phyloP scores from a whole-genome alignment of 257 asterid species.

The Nyctanthes arbortristis region DNA sequence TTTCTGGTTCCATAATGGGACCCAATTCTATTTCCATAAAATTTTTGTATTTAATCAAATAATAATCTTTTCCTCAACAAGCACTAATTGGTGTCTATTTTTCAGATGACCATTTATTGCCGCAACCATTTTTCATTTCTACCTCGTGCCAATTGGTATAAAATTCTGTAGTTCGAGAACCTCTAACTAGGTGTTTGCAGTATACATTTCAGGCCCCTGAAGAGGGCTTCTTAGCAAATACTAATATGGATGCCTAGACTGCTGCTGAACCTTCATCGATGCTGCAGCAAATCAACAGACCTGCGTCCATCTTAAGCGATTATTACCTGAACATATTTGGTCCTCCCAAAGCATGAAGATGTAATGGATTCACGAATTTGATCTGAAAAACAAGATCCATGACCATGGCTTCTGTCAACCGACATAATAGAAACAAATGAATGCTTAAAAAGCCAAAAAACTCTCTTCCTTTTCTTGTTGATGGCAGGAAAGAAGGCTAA shows the following conservation, averaged over 20 bases:
- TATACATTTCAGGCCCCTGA: neutral
- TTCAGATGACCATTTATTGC: neutral
- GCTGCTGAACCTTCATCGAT: neutral
- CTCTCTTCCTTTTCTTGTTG: no score
- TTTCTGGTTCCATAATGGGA: no score
- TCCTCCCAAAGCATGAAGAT: neutral
- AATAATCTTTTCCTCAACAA: no score
- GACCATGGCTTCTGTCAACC: no score
- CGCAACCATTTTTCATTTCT: neutral
- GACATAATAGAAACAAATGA: no score
- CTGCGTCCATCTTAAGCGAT: neutral
- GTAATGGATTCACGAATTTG: no score
- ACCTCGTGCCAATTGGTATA: neutral
- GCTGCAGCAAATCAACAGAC: neutral
- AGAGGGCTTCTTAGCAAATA: neutral
- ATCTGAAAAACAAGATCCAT: no score
- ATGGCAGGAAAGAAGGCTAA: no score
- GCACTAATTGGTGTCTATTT: neutral
- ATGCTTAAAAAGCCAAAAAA: no score
- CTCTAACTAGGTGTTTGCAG: neutral
- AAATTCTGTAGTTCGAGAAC: neutral
- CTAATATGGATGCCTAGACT: neutral
- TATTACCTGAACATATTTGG: neutral
- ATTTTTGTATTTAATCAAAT: no score
- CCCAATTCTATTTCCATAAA: no score